Percentiles rank a stretch among this genome's conserved stretches.
Evolutionary conservation across 192 early-diverging fungal genomes (phyloP).

Genomic region (Entomortierella parvispora): DNA sequence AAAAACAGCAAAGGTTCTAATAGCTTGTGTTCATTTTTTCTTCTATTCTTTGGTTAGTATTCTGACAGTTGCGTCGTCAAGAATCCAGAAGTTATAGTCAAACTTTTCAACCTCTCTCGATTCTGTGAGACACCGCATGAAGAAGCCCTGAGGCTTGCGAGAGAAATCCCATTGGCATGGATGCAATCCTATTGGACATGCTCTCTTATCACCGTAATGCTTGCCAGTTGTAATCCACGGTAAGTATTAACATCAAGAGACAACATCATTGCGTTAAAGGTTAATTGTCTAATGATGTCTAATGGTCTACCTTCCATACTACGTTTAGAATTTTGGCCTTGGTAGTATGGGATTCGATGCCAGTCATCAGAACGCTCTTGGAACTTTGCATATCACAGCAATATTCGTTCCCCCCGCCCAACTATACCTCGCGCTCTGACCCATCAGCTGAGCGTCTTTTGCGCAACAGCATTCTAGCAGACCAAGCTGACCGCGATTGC

Average conservation of each 20-base stretch:
- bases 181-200: slow-evolving; percentile 35
- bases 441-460: slow-evolving; percentile 42
- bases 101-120: slow-evolving; percentile 28
- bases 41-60: slow-evolving; percentile 12
- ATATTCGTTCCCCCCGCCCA: slow-evolving; percentile 47
- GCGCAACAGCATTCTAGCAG: slow-evolving; percentile 21
- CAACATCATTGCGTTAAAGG: too few relatives aligned
- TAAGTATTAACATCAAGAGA: too few relatives aligned
- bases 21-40: too few relatives aligned
- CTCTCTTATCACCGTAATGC: slow-evolving; percentile 30
- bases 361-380: slow-evolving; percentile 35
- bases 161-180: slow-evolving; percentile 35
- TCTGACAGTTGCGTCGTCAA: slow-evolving; percentile 33
- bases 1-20: neutral
- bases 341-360: slow-evolving; percentile 52
- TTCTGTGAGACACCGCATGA: slow-evolving; percentile 18
- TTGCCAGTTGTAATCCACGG: slow-evolving; percentile 41
- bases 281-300: too few relatives aligned
- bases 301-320: too few relatives aligned
- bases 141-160: slow-evolving; percentile 17
- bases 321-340: slow-evolving; percentile 45
- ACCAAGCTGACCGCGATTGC: slow-evolving; percentile 33
- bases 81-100: slow-evolving; percentile 39
- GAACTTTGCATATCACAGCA: slow-evolving; percentile 49
- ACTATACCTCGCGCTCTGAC: slow-evolving; percentile 42